These are phyloP conservation scores for Penicillium nordicum DNA, from an alignment of 2,329 filamentous ascomycete genomes.

Conservation along the genomic window DNA sequence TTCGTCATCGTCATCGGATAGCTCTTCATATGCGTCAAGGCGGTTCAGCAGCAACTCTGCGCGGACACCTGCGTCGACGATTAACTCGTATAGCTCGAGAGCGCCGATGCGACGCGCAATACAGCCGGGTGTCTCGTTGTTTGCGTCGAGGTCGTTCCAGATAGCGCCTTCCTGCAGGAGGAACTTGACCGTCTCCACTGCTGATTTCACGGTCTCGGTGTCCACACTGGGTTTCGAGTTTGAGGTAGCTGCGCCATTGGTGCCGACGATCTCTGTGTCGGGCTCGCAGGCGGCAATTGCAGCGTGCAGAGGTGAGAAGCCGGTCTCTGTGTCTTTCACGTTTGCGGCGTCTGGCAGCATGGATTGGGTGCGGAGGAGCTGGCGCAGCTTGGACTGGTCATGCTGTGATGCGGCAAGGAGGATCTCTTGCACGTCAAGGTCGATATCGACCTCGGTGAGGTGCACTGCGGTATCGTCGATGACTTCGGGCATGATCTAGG, in stretches of 20 bases:
- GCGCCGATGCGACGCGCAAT: constrained; percentile 69
- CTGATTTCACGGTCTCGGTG: constrained; percentile 37
- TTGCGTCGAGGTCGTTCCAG: constrained; percentile 90
- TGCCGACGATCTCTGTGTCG: constrained; percentile 28
- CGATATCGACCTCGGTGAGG: constrained; percentile 34
- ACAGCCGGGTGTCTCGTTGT: constrained; percentile 88
- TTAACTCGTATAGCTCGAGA: constrained; percentile 69
- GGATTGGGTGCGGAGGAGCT: constrained; percentile 59
- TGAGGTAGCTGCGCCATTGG: not conserved
- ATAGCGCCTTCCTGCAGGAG: constrained; percentile 86
- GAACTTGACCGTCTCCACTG: constrained; percentile 55
- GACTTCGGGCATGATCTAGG: constrained; percentile 25
- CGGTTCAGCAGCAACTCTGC: constrained; percentile 83
- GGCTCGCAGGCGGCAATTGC: constrained; percentile 72
- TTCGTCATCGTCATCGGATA: constrained; percentile 46
- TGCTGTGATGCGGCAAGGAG: constrained; percentile 65
- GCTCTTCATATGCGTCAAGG: constrained; percentile 74
- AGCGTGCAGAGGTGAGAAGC: constrained; percentile 83
- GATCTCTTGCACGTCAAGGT: constrained; percentile 54
- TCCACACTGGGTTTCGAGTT: constrained; percentile 46
- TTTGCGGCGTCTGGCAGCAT: constrained; percentile 57
- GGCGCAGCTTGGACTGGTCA: constrained; percentile 64
- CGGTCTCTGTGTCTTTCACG: constrained; percentile 78
- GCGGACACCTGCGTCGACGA: constrained; percentile 84
- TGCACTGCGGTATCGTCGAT: constrained; percentile 21